Conservation (phyloP, 2,329 filamentous ascomycete genomes). For the Pseudocercospora vitis region DNA sequence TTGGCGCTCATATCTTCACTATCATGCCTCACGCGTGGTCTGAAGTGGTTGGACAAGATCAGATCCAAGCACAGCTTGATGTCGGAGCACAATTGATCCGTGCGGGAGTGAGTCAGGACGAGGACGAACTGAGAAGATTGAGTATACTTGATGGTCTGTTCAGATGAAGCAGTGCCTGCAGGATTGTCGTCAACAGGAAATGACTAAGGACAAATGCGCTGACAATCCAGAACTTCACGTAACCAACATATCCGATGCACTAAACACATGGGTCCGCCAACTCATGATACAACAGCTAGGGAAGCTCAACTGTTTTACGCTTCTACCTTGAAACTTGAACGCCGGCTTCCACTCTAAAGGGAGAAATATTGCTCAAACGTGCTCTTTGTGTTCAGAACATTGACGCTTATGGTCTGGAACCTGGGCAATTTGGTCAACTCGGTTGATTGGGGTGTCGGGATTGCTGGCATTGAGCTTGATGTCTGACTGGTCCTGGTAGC, state of each 20-base stretch:
- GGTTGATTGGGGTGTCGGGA: not conserved
- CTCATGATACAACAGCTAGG: too few relatives aligned
- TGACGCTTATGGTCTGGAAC: not conserved
- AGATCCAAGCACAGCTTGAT: slow-evolving; percentile 3
- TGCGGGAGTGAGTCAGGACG: not conserved
- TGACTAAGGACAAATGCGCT: not conserved
- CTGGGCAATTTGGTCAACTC: not conserved
- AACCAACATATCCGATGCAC: not conserved
- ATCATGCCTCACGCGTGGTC: not conserved
- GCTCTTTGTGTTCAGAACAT: slow-evolving; percentile 3
- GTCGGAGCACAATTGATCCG: not conserved
- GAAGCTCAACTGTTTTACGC: too few relatives aligned
- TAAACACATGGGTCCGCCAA: too few relatives aligned
- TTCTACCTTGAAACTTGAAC: not conserved
- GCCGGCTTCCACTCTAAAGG: not conserved
- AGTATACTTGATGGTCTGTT: not conserved
- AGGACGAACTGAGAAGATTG: not conserved
- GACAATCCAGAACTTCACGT: not conserved
- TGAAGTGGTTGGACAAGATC: not conserved
- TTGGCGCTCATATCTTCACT: slow-evolving; percentile 22
- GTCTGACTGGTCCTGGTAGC: not conserved
- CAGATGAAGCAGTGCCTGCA: not conserved
- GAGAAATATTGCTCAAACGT: not conserved
- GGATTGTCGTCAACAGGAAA: not conserved
- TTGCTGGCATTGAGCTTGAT: not conserved